Base-by-base conservation (phyloP, 2,329 filamentous ascomycete genomes). In the Pseudocercospora vitis region DNA sequence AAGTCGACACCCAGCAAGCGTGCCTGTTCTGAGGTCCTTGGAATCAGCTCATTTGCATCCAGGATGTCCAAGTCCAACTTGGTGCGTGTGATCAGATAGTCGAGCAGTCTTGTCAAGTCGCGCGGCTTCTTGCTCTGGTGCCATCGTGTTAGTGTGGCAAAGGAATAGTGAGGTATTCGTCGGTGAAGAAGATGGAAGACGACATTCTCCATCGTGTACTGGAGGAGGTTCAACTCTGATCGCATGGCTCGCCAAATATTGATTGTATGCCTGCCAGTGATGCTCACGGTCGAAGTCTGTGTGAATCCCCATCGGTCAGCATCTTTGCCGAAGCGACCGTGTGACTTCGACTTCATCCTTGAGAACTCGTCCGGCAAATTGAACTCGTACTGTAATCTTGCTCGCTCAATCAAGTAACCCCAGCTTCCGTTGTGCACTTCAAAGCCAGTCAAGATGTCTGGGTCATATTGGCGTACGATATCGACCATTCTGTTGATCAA, bases 241-340 rank as follows among this genome's bases (percentile, higher is more conserved):
- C 90, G 83, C 91, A 99, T 96, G 0, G 91, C 91, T 63, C 92
- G 83, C 91, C 94, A 97, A 40, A 97, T 88, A 63, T 97, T 97
- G 74, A 99, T 91, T 79, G 95, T 90, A 68, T 97, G 92, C 57
- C 94, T 82, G 4, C 94, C 94, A 0, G 91, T 96, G n/a, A 99
- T 83, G 52, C 85, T 85, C 61, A 97, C 91, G 2, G 89, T 92
- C 2, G 91, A 96, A 0, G 91, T 95, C 50, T 91, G 91, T 58
- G 90, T 94, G 75, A 95, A 96, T 0, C 91, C 92, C 92, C 92
- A 97, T 60, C 84, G 81, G 69, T 96, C 91, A 46, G 84, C 84
- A 19, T 95, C 89, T 70, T 89, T 95, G 16, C 89, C 89, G 65
- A 91, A 91, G 50, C 87, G 83, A 2, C 90, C 89, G 68, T 91